A percentile compares a stretch with the other conserved stretches of the same genome.
These are phyloP conservation scores for Leccinum rimulosum DNA, from an alignment of 768 basidiomycete species.

Conservation along the genomic window DNA sequence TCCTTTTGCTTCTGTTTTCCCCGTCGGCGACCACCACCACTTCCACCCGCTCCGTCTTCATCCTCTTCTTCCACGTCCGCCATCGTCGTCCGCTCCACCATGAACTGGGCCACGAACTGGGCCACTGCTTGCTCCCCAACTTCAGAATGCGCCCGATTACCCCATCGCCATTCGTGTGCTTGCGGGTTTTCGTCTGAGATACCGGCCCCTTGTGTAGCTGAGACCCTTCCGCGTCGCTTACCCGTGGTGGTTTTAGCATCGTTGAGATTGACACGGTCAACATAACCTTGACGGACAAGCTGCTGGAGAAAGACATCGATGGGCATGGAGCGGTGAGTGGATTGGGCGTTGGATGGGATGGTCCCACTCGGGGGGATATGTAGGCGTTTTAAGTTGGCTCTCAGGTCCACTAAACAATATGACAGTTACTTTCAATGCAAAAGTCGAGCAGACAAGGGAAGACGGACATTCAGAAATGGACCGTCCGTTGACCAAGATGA, in stretches of 20 bases:
- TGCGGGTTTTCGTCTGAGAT: conserved; percentile 16
- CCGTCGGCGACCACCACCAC: neutral
- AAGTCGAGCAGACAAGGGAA: neutral
- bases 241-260: conserved; percentile 42
- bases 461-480: conserved; percentile 66
- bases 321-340: conserved; percentile 48
- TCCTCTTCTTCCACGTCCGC: conserved; percentile 22
- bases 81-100: conserved; percentile 28
- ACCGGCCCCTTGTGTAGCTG: conserved; percentile 35
- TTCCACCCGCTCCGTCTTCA: conserved; percentile 3
- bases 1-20: conserved; percentile 1
- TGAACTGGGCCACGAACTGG: conserved; percentile 77
- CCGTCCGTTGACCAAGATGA: conserved; percentile 81
- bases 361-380: conserved; percentile 50
- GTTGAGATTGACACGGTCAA: conserved; percentile 64
- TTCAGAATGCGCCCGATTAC: conserved; percentile 51
- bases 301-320: conserved; percentile 65
- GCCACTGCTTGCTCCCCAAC: conserved; percentile 75
- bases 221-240: conserved; percentile 57
- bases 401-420: conserved; percentile 60
- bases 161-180: conserved; percentile 83
- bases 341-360: conserved; percentile 51
- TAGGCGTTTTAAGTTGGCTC: conserved; percentile 65
- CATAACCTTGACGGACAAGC: conserved; percentile 70
- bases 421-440: neutral